Conservation (phyloP, 202 grass and related monocot genomes). For the Sporobolus alterniflorus region DNA sequence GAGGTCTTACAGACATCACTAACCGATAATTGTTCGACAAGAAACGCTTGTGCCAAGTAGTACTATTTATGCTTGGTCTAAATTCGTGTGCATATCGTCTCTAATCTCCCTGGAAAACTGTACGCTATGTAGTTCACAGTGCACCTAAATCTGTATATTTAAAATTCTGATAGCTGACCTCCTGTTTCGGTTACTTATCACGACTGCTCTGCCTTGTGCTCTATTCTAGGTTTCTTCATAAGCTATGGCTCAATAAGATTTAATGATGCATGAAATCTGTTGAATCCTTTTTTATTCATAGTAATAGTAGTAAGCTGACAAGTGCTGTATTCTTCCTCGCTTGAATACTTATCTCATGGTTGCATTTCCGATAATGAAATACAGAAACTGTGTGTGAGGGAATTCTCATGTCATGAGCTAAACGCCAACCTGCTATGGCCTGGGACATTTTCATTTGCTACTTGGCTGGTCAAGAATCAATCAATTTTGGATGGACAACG, state of each 20-base stretch:
- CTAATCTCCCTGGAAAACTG: background rate
- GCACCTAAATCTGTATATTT: background rate
- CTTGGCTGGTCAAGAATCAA: slow-evolving; percentile 58
- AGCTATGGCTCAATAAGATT: background rate
- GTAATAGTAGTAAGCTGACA: background rate
- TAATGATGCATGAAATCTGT: background rate
- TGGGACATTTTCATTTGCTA: slow-evolving; percentile 63
- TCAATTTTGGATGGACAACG: slow-evolving; percentile 51
- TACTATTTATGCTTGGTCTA: background rate
- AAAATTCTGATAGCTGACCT: background rate
- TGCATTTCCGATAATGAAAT: background rate
- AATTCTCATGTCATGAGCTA: slow-evolving; percentile 71
- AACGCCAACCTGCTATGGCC: slow-evolving; percentile 75
- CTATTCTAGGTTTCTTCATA: background rate
- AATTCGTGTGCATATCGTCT: background rate
- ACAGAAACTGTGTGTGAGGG: slow-evolving; percentile 62
- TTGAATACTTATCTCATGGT: background rate
- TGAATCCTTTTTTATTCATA: background rate
- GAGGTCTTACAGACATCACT: background rate
- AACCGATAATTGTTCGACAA: background rate
- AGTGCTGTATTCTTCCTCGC: background rate
- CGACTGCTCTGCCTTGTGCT: background rate
- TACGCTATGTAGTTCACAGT: background rate
- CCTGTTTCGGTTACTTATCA: background rate
- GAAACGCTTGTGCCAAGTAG: background rate